Percentiles rank a stretch among this genome's conserved stretches.
Conservation (phyloP, 2,329 filamentous ascomycete species). For the Ascochyta koolunga region DNA sequence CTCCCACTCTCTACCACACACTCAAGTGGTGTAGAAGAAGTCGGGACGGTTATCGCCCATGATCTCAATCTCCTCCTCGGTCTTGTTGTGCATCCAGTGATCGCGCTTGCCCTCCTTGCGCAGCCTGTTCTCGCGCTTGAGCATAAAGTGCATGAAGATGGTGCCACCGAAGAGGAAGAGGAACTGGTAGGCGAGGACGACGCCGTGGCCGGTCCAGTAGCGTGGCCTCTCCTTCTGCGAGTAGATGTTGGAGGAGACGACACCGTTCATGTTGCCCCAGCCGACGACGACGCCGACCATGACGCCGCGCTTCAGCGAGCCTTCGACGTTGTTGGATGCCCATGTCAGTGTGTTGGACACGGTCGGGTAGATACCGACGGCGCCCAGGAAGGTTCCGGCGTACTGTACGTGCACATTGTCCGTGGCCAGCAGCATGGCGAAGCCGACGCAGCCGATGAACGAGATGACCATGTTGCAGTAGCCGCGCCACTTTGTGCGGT, state of each 20-base stretch:
- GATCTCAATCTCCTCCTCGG: conserved; percentile 64
- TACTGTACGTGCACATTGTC: conserved; percentile 73
- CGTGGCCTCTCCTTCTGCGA: conserved; percentile 63
- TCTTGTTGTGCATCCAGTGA: conserved; percentile 69
- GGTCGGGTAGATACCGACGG: conserved; percentile 85
- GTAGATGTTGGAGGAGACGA: conserved; percentile 85
- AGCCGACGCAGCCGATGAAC: conserved; percentile 75
- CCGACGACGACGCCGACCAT: conserved; percentile 86
- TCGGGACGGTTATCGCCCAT: conserved; percentile 73
- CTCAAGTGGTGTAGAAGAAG: conserved; percentile 70
- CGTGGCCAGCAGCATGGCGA: conserved; percentile 76
- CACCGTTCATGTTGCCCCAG: conserved; percentile 90
- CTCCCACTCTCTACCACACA: background rate
- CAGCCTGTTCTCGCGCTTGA: conserved; percentile 72
- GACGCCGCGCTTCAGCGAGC: conserved; percentile 91
- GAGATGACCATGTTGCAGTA: conserved; percentile 79
- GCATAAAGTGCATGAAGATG: conserved; percentile 66
- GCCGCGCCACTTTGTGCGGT: conserved; percentile 74
- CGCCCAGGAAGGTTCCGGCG: conserved; percentile 81
- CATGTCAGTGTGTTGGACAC: conserved; percentile 88
- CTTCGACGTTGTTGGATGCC: conserved; percentile 87
- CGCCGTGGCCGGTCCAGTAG: conserved; percentile 75
- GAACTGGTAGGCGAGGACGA: conserved; percentile 75
- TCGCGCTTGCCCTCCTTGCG: conserved; percentile 70
- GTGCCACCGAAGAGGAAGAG: conserved; percentile 75